phyloP scores from a whole-genome alignment of 2,329 filamentous ascomycete genomes.

The Cladosporium sp. region DNA sequence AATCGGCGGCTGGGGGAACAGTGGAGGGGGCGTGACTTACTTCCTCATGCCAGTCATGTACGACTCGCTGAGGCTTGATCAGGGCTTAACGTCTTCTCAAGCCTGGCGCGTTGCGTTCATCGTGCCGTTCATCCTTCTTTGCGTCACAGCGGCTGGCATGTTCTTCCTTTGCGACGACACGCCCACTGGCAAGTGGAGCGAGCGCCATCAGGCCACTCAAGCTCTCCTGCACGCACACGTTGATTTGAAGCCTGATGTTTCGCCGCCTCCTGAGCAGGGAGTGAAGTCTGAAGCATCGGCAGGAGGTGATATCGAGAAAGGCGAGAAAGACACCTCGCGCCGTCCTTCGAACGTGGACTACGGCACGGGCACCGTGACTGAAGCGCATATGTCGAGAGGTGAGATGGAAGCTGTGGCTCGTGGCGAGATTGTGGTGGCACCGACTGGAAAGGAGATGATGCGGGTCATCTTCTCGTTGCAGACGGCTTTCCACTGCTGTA shows the following conservation, averaged over 20 bases:
- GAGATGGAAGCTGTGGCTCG: conserved; percentile 31
- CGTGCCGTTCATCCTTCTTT: conserved; percentile 74
- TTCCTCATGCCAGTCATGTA: conserved; percentile 66
- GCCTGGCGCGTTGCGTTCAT: conserved; percentile 67
- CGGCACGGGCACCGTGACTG: conserved; percentile 12
- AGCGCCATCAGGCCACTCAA: conserved; percentile 57
- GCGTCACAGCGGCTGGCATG: conserved; percentile 65
- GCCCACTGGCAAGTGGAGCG: conserved; percentile 75
- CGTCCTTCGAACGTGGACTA: conserved; percentile 12
- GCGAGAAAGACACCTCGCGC: conserved; percentile 13
- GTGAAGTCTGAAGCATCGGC: not conserved
- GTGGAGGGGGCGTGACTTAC: conserved; percentile 83
- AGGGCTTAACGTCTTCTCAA: conserved; percentile 14
- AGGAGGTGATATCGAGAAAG: conserved; percentile 15
- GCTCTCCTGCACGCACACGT: conserved; percentile 19
- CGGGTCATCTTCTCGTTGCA: conserved; percentile 62
- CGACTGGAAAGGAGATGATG: conserved; percentile 59
- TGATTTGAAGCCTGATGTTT: not conserved
- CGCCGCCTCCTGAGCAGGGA: conserved; percentile 6
- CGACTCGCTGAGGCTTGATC: conserved; percentile 7
- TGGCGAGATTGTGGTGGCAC: conserved; percentile 61
- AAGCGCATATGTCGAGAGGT: conserved; percentile 16
- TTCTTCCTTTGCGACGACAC: conserved; percentile 75
- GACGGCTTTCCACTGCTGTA: conserved; percentile 51
- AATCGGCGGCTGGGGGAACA: conserved; percentile 78